Percentiles rank a stretch among this genome's conserved stretches.
Evolutionary conservation across 1,284 basidiomycete species (phyloP).

Genomic region (Rhodofomes roseus): DNA sequence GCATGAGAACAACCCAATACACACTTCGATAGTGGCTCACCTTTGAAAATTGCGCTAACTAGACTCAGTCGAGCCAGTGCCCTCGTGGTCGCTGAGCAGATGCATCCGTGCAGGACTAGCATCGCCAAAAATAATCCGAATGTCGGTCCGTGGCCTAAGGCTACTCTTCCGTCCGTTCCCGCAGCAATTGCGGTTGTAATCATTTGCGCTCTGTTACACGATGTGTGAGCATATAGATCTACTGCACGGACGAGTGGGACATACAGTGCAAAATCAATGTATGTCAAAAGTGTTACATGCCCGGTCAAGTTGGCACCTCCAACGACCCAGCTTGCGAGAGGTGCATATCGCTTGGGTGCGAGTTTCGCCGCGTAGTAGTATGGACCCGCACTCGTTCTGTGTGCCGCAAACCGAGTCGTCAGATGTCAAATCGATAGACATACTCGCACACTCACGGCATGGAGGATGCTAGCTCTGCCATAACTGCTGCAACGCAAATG

Average conservation of each 20-base stretch:
- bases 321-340: slow-evolving; percentile 72
- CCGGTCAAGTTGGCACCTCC: slow-evolving; percentile 61
- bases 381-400: slow-evolving; percentile 47
- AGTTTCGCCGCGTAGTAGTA: slow-evolving; percentile 75
- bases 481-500: slow-evolving; percentile 55
- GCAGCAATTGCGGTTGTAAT: slow-evolving; percentile 68
- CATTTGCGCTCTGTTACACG: slow-evolving; percentile 54
- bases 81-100: slow-evolving; percentile 66
- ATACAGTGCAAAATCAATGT: slow-evolving; percentile 70
- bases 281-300: slow-evolving; percentile 61
- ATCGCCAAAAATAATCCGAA: slow-evolving; percentile 63
- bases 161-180: slow-evolving; percentile 44
- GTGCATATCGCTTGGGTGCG: slow-evolving; percentile 55
- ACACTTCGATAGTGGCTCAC: slow-evolving; percentile 28
- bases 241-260: slow-evolving; percentile 6
- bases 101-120: slow-evolving; percentile 55
- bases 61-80: slow-evolving; percentile 63
- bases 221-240: not conserved
- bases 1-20: too few species aligned
- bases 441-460: slow-evolving; percentile 56
- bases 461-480: slow-evolving; percentile 69
- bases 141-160: slow-evolving; percentile 53
- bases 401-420: too few species aligned
- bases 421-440: not conserved
- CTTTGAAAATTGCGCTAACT: slow-evolving; percentile 59